Evolutionary conservation across 495 filamentous ascomycete species (phyloP).

Genomic region (Penicillium odoratum): DNA sequence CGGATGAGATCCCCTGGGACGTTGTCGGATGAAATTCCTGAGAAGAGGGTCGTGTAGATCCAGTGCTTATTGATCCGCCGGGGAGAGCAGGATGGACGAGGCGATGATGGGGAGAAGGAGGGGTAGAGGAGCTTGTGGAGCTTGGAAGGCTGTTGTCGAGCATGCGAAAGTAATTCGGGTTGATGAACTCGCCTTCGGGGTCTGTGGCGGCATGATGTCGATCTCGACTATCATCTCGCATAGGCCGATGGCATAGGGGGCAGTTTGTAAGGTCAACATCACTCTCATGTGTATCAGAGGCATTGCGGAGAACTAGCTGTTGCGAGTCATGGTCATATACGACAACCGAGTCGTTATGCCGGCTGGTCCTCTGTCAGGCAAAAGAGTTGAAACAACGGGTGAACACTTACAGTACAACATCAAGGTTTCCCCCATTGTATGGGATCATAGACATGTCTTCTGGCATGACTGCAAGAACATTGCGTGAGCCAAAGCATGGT

Average conservation of each 20-base stretch:
- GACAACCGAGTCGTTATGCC: constrained; percentile 88
- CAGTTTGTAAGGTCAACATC: constrained; percentile 63
- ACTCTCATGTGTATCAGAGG: constrained; percentile 40
- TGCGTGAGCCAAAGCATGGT: neutral
- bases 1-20: constrained; percentile 70
- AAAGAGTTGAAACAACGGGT: neutral
- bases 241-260: constrained; percentile 83
- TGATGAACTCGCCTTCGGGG: constrained; percentile 68
- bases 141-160: constrained; percentile 64
- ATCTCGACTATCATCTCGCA: constrained; percentile 50
- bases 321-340: constrained; percentile 83
- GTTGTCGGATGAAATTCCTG: constrained; percentile 49
- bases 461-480: constrained; percentile 28
- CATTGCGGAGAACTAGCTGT: constrained; percentile 76
- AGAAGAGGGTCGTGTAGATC: constrained; percentile 41
- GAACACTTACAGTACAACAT: constrained; percentile 51
- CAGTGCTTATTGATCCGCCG: constrained; percentile 35
- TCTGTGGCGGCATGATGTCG: constrained; percentile 35
- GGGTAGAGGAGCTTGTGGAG: constrained; percentile 46
- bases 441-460: constrained; percentile 51
- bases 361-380: constrained; percentile 50
- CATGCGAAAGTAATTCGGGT: constrained; percentile 92
- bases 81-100: constrained; percentile 49
- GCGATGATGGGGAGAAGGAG: constrained; percentile 54
- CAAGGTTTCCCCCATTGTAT: constrained; percentile 45